Evolutionary conservation across 2,329 filamentous ascomycete species (phyloP).

Genomic region (Stachybotrys echinatus): DNA sequence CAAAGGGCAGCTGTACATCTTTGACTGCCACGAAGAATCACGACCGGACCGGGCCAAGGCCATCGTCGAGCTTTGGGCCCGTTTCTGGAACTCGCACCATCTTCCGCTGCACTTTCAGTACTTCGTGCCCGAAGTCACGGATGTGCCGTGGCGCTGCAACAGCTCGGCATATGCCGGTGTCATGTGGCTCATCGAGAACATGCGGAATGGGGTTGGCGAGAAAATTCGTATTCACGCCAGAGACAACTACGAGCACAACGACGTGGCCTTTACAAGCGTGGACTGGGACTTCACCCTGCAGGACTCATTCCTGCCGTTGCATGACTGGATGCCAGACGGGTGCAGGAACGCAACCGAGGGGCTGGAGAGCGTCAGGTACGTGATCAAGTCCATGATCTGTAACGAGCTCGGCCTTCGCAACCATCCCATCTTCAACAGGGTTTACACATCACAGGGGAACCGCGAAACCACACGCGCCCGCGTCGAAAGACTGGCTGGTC

Average conservation of each 20-base stretch:
- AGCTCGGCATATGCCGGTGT: slow-evolving; percentile 9
- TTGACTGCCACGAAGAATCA: slow-evolving; percentile 7
- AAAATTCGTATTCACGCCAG: slow-evolving; percentile 3
- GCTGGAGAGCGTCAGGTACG: slow-evolving; percentile 5
- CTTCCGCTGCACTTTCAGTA: slow-evolving; percentile 12
- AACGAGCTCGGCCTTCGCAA: slow-evolving; percentile 10
- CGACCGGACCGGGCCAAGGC: slow-evolving; percentile 8
- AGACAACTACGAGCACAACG: background rate
- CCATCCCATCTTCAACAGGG: background rate
- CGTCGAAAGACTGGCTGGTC: background rate
- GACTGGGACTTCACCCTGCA: background rate
- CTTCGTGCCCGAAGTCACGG: slow-evolving; percentile 6
- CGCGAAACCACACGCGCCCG: background rate
- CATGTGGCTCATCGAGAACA: slow-evolving; percentile 11
- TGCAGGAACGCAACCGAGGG: slow-evolving; percentile 1
- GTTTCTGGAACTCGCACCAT: slow-evolving; percentile 11
- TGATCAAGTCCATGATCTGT: slow-evolving; percentile 8
- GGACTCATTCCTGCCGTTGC: background rate
- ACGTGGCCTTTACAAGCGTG: background rate
- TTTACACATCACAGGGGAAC: background rate
- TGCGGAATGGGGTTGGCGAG: slow-evolving; percentile 11
- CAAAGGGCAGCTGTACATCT: slow-evolving; percentile 11
- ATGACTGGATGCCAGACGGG: slow-evolving; percentile 8
- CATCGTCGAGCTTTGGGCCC: slow-evolving; percentile 12
- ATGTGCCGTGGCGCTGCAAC: background rate